These are phyloP conservation scores for Akanthomyces muscarius DNA, from an alignment of 2,329 filamentous ascomycete genomes.

Conservation along the genomic window DNA sequence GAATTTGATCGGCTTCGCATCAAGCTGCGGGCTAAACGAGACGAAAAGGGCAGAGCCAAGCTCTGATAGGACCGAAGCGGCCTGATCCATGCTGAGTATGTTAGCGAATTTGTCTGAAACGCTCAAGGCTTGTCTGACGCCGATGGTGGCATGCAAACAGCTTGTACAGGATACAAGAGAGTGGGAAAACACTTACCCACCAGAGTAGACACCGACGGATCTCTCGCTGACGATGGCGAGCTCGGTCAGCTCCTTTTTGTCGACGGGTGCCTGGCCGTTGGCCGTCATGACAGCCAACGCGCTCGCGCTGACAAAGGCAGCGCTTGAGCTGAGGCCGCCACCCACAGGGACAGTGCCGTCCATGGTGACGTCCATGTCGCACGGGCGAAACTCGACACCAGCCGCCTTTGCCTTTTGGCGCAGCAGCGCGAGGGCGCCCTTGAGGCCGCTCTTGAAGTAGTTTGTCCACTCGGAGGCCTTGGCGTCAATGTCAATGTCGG, in stretches of 20 bases:
- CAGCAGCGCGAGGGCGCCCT: constrained; percentile 75
- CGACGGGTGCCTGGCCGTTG: constrained; percentile 71
- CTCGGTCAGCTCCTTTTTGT: constrained; percentile 90
- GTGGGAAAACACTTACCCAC: constrained; percentile 58
- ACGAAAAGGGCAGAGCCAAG: constrained; percentile 85
- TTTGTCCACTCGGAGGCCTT: constrained; percentile 92
- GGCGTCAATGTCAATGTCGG: constrained; percentile 75
- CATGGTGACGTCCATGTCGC: constrained; percentile 80
- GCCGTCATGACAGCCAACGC: constrained; percentile 84
- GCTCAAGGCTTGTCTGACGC: no score
- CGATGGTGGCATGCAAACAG: not conserved
- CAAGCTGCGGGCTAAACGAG: constrained; percentile 76
- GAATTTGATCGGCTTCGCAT: constrained; percentile 73
- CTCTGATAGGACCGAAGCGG: constrained; percentile 89
- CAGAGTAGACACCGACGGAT: constrained; percentile 91
- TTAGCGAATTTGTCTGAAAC: not conserved
- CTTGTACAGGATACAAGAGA: not conserved
- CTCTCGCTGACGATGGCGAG: constrained; percentile 92
- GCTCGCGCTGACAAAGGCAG: constrained; percentile 87
- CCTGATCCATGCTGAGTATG: constrained; percentile 80
- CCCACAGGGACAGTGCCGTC: constrained; percentile 90
- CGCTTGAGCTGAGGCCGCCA: constrained; percentile 88
- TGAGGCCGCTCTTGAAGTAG: constrained; percentile 92
- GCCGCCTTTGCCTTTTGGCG: constrained; percentile 57
- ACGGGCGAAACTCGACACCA: constrained; percentile 52